These are phyloP conservation scores for Fusarium brachygibbosum DNA, from an alignment of 2,329 filamentous ascomycete genomes.

Conservation along the genomic window DNA sequence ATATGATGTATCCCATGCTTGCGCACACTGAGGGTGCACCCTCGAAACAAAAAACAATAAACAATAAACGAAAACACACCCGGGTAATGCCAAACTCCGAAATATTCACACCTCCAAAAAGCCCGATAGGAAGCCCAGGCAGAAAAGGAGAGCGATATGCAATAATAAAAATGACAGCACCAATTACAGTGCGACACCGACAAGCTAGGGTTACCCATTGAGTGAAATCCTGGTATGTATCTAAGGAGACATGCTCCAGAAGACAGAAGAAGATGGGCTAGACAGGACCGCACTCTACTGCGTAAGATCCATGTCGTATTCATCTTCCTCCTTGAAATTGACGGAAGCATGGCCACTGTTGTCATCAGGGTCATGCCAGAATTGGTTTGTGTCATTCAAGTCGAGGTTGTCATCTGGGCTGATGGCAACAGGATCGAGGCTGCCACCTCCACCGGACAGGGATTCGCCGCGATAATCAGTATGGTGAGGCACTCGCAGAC, in stretches of 20 bases:
- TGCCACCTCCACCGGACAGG: conserved; percentile 63
- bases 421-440: conserved; percentile 55
- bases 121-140: conserved; percentile 14
- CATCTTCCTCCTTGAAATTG: conserved; percentile 94
- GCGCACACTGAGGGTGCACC: conserved; percentile 33
- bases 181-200: conserved; percentile 40
- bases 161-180: conserved; percentile 26
- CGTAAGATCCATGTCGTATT: conserved; percentile 85
- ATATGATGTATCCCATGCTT: conserved; percentile 46
- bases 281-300: conserved; percentile 42
- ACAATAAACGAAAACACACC: conserved; percentile 9
- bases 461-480: conserved; percentile 91
- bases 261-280: conserved; percentile 7
- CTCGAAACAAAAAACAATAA: conserved; percentile 1
- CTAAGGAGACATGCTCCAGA: conserved; percentile 2
- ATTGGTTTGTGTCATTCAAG: conserved; percentile 65
- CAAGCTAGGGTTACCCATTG: conserved; percentile 9
- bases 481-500: conserved; percentile 90
- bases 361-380: conserved; percentile 78
- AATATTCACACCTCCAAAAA: conserved; percentile 23
- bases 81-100: conserved; percentile 40
- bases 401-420: conserved; percentile 61
- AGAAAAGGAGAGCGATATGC: conserved; percentile 29
- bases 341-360: conserved; percentile 75
- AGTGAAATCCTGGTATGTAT: background rate